Base-by-base conservation (phyloP, 805 yeast genomes). In the Blastobotrys attinorum region DNA sequence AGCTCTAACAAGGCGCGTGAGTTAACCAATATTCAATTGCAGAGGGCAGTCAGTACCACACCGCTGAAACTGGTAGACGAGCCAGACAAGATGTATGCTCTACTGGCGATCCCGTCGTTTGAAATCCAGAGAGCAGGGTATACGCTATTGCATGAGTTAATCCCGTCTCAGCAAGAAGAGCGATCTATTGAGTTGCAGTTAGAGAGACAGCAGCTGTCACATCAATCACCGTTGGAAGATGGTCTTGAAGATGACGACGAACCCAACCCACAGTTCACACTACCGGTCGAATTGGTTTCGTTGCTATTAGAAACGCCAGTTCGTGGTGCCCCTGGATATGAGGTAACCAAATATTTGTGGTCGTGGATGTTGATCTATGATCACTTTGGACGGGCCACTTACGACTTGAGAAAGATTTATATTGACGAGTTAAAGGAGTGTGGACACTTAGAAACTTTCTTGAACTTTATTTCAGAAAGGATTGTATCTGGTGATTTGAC, bases 371-470 rank as follows among this genome's bases (percentile, higher is more conserved):
- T 85, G 43, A 60, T 83, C 0, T 69, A 83, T 49, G 65, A 64
- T 22, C 78, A 78, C 59, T 83, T 87, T 57, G 70, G 72, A 41
- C 76, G 78, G 46, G 72, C 83, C 4, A 76, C 92, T 1, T 77
- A 76, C 50, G 73, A 75, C 33, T 69, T 87, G 50, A 71, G 88
- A 45, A 71, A 75, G 37, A 66, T 70, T 35, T 83, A 82, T 53
- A 72, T 81, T 29, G 67, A 64, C 17, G 81, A 82, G 50, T 57
- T 87, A 44, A 75, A 73, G 22, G 70, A 68, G 22, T 56, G 61
- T 5, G 73, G 69, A 22, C 56, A 71, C n/a, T 61, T 83, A 5
- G 66, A 64, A 2, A 58, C 57, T 4, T 67, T 87, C 18, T 69
- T 84, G 37, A 67, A 73, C 38, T 75, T 70, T 45, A 57, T 82